Base-by-base conservation (phyloP, 768 basidiomycete genomes). In the Boletus subcaerulescens region DNA sequence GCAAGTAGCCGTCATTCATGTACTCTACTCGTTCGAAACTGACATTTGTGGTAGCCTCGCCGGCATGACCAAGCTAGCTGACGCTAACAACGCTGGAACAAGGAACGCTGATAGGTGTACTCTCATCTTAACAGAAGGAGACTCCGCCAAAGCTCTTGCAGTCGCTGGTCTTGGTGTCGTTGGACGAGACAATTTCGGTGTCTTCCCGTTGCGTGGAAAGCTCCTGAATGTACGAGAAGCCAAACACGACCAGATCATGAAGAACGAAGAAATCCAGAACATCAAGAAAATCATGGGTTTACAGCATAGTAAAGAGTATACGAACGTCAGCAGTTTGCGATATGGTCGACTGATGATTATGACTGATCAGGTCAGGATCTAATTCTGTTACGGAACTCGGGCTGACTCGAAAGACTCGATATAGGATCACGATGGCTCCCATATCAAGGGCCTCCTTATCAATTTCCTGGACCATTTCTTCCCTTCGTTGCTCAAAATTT, bases 391-490 rank as follows among this genome's bases (percentile, higher is more conserved):
- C 24, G 4, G 40, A 38, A 42, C 22, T 31, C 39, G 43, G 24
- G 15, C 15, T 44, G 9, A 53, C n/a, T 29, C 40, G 5, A 44
- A 46, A 4, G 9, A 53, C n/a, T 29, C 41, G 5, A 44, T 47
- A 4, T 66, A 97, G 93, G 97, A 99, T 83, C 93, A 98, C 74
- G 97, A 99, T 73, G 97, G 97, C 48, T 98, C 97, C n/a, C 97
- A 99, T 74, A 99, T 99, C 76, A 99, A 99, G 72, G 97, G 97
- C n/a, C 82, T 98, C 9, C 80, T 99, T 46, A 95, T 99, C 76
- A 99, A 99, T 73, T 98, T 94, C 71, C 75, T 99, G 56, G 97
- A 98, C 65, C 89, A 95, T 68, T 98, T 94, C 71, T 98, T 89
- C 71, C 97, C 97, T 1, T 97, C 96, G 2, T 77, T 99, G 20